Evolutionary conservation across 73 alveolate genomes (phyloP), one percentile per base, ranked within the genome.

Genomic region (Paramecium sonneborni): DNA sequence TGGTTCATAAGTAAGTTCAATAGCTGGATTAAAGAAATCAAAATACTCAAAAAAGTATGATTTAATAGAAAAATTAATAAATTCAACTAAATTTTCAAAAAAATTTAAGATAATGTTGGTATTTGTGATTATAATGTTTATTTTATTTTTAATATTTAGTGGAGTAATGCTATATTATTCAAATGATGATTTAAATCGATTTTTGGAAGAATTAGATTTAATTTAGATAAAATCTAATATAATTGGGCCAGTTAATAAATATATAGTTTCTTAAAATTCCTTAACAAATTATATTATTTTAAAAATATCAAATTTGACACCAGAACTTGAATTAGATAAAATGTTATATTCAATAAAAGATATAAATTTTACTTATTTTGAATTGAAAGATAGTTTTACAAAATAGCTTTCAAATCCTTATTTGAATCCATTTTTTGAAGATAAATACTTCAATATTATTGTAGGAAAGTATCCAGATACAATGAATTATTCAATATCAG

Each of bases 1-100:
- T 43, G 90, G 90, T 5, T 79, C 90, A 79, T 79, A 79, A 34
- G 90, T 79, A n/a, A 79, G 90, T 46, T 43, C 76, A 43, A 79
- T 79, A 26, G 90, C 90, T 18, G 90, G 90, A 38, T 30, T 79
- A 1, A 79, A 46, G 55, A 79, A 39, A 43, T 43, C 76, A 7
- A 79, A 46, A 79, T 79, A 43, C 0, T 79, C 41, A 5, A 79
- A 79, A 46, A 79, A 79, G 15, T 79, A 79, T 79, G 90, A 79
- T 14, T 41, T 79, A 39, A 79, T 79, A 10, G 90, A 79, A 24
- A 79, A 44, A 46, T 4, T 79, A 14, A 39, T 44, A 2, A 39
- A 28, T 5, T 79, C 90, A 21, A 79, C 46, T 3, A 79, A 44
- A 26, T 79, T 79, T 79, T 79, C 90, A 7, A 43, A 23, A 79